Percentiles rank a stretch among this genome's conserved stretches.
Conservation (phyloP, 768 basidiomycete species). For the Lyophyllum semitale region DNA sequence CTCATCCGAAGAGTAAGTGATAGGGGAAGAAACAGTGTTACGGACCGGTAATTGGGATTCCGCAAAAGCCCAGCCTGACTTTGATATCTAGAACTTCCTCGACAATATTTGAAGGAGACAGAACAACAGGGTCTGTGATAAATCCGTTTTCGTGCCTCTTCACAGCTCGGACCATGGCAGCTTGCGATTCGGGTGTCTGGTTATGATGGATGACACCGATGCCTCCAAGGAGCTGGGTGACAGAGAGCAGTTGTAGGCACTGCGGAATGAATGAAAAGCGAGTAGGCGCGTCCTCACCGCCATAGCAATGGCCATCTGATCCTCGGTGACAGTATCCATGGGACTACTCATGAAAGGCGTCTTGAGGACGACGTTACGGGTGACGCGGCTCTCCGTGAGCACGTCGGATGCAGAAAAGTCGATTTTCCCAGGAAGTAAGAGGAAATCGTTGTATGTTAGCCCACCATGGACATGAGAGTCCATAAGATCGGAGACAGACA, state of each 20-base stretch:
- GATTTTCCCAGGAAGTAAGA: constrained; percentile 93
- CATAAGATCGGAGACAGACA: constrained; percentile 85
- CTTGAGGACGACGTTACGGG: constrained; percentile 88
- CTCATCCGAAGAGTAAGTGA: constrained; percentile 43
- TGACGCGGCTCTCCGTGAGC: constrained; percentile 81
- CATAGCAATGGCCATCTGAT: constrained; percentile 89
- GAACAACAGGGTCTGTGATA: constrained; percentile 91
- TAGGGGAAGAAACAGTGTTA: constrained; percentile 26
- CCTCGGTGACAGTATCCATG: constrained; percentile 99
- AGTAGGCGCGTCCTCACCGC: constrained; percentile 60
- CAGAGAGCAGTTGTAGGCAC: constrained; percentile 19
- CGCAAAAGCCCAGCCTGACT: constrained; percentile 88
- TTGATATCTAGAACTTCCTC: constrained; percentile 95
- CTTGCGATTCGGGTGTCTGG: constrained; percentile 80
- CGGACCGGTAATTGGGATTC: constrained; percentile 96
- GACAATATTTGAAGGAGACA: constrained; percentile 75
- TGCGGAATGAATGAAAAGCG: constrained; percentile 8
- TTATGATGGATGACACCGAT: constrained; percentile 99
- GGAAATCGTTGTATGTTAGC: constrained; percentile 97
- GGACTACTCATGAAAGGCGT: constrained; percentile 97
- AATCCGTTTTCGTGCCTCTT: constrained; percentile 99
- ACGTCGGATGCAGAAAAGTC: constrained; percentile 87
- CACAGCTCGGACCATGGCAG: constrained; percentile 95
- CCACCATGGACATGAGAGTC: constrained; percentile 85
- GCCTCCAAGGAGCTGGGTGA: constrained; percentile 78